Evolutionary conservation across 1,284 basidiomycete species (phyloP).

Genomic region (Abortiporus biennis): DNA sequence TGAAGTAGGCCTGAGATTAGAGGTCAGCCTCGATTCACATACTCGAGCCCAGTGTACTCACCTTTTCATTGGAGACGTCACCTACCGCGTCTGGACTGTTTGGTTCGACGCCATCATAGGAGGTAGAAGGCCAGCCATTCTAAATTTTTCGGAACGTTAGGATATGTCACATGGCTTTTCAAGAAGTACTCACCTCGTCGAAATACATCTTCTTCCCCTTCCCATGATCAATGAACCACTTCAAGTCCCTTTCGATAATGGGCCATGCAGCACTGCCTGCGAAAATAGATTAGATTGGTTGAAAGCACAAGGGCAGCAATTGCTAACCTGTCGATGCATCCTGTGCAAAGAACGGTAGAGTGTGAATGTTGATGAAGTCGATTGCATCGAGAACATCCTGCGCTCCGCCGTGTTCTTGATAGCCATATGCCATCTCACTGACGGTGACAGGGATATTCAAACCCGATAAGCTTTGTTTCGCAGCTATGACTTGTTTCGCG

Average conservation of each 20-base stretch:
- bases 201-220: constrained; percentile 69
- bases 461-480: constrained; percentile 45
- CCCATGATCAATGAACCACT: constrained; percentile 57
- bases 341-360: constrained; percentile 67
- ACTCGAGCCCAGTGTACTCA: constrained; percentile 20
- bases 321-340: constrained; percentile 49
- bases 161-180: constrained; percentile 65
- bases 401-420: constrained; percentile 45
- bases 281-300: not conserved
- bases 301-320: not conserved
- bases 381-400: constrained; percentile 57
- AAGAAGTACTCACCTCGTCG: constrained; percentile 50
- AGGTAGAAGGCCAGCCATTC: constrained; percentile 71
- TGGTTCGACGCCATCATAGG: constrained; percentile 51
- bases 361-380: constrained; percentile 65
- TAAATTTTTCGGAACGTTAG: constrained; percentile 50
- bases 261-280: constrained; percentile 55
- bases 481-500: constrained; percentile 47
- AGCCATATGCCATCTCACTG: constrained; percentile 43
- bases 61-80: constrained; percentile 51
- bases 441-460: constrained; percentile 66
- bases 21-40: not conserved
- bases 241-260: constrained; percentile 46
- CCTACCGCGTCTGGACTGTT: constrained; percentile 49
- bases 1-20: constrained; percentile 45